Base-by-base conservation (phyloP, 2,329 filamentous ascomycete genomes). In the Fusarium phyllophilum region DNA sequence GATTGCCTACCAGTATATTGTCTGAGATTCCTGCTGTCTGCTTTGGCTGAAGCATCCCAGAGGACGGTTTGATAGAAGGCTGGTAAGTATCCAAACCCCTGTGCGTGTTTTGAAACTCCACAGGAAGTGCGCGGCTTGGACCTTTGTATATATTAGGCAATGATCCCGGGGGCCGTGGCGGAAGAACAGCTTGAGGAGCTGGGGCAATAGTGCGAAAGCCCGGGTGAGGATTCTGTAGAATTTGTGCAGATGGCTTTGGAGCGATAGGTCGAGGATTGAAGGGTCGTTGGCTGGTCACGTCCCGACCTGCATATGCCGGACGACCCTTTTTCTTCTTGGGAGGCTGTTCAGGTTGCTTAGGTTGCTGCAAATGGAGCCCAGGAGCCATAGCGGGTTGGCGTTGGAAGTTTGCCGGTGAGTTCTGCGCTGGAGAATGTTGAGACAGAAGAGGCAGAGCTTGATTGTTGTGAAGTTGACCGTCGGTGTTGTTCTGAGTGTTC, bases 251-350 rank as follows among this genome's bases (percentile, higher is more conserved):
- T 29, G 80, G 79, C 17, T 48, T 74, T 39, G 81, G 82, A 15
- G 80, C 80, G 10, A 82, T 75, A 22, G 74, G 77, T 46, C 81
- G 81, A 13, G 83, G 82, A 24, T 81, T 74, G 18, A 79, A 72
- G 18, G 82, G 78, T 24, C 73, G 78, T 11, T 80, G 75, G 55
- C 80, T 75, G 18, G 73, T 60, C 58, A 77, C 81, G 20, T 79
- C 83, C 72, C 83, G 85, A 62, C 86, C 85, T 18, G 83, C 82
- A 62, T 85, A 83, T 17, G 85, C 83, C 9, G 85, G 85, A 44
- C 85, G 82, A 5, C 85, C 85, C 67, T 85, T 82, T 76, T 86
- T 86, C 73, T 82, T 85, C n/a, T 79, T 69, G 5, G 62, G 52
- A 17, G 29, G 63, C 17, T 70, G 51, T 15, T 57, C 68, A 22